These are phyloP conservation scores for Fusarium sp. DNA, from an alignment of 2,329 filamentous ascomycete species.

Conservation along the genomic window DNA sequence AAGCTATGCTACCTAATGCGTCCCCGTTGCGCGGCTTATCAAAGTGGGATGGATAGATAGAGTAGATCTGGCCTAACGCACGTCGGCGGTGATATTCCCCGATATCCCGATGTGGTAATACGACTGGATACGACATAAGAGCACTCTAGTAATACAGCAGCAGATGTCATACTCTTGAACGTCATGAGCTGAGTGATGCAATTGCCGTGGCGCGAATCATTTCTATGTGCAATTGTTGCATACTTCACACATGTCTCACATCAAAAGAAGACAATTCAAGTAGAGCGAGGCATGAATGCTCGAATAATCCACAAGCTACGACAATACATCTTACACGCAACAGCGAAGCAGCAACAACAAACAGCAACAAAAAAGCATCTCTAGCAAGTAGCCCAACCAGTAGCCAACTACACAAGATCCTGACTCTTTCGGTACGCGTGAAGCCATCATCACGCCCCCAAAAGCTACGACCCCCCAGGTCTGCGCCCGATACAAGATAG, in stretches of 20 bases:
- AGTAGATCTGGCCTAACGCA: conserved; percentile 43
- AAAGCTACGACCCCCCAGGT: conserved; percentile 14
- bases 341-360: conserved; percentile 32
- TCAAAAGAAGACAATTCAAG: not conserved
- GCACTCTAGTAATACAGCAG: not conserved
- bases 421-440: conserved; percentile 1
- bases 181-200: not conserved
- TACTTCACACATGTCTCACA: conserved; percentile 17
- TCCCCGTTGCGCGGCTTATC: conserved; percentile 19
- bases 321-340: conserved; percentile 44
- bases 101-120: conserved; percentile 33
- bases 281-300: conserved; percentile 32
- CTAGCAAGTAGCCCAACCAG: conserved; percentile 32
- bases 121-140: not conserved
- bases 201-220: not conserved
- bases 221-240: not conserved
- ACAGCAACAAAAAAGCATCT: conserved; percentile 36
- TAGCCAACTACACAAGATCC: conserved; percentile 29
- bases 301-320: conserved; percentile 44
- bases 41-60: conserved; percentile 29
- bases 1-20: conserved; percentile 25
- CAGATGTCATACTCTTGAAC: not conserved
- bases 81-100: conserved; percentile 31
- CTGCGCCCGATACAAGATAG: conserved; percentile 5
- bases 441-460: conserved; percentile 12